Conservation (phyloP, 208 protist species). For the Leishmania arabica region DNA sequence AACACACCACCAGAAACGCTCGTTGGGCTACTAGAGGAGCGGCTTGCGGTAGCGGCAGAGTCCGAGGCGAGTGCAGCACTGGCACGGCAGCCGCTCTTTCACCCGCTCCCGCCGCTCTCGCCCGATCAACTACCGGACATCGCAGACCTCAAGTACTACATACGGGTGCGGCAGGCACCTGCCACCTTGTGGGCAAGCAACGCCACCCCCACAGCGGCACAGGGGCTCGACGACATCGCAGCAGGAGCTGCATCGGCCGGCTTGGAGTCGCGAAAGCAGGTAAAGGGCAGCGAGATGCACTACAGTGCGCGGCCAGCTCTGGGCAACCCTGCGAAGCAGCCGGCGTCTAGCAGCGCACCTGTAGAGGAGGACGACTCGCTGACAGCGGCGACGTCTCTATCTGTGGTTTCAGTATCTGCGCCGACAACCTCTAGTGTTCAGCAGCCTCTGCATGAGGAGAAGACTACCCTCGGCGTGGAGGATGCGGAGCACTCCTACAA, state of each 20-base stretch:
- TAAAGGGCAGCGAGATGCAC: neutral
- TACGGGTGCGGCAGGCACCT: slow-evolving; percentile 16
- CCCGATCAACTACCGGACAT: slow-evolving; percentile 32
- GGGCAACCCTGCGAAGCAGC: neutral
- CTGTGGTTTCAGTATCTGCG: neutral
- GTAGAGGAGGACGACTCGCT: neutral
- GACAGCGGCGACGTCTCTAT: neutral
- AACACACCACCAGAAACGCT: slow-evolving; percentile 18
- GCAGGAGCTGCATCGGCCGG: neutral
- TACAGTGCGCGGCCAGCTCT: neutral
- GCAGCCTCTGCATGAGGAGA: neutral
- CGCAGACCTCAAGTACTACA: slow-evolving; percentile 24
- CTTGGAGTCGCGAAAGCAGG: neutral
- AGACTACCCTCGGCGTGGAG: neutral
- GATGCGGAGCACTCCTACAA: slow-evolving; percentile 4
- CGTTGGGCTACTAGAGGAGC: slow-evolving; percentile 9
- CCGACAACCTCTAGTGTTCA: neutral
- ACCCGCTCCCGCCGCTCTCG: slow-evolving; percentile 24
- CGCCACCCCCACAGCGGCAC: neutral
- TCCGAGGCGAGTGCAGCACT: neutral
- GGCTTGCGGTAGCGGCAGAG: neutral
- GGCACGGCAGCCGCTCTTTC: slow-evolving; percentile 3
- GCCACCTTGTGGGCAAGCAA: neutral
- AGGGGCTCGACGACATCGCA: neutral
- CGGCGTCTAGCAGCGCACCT: neutral